Evolutionary conservation across 345 rosid genomes (phyloP), one percentile per base, ranked within the genome.

Genomic region (Gossypium sturtianum): DNA sequence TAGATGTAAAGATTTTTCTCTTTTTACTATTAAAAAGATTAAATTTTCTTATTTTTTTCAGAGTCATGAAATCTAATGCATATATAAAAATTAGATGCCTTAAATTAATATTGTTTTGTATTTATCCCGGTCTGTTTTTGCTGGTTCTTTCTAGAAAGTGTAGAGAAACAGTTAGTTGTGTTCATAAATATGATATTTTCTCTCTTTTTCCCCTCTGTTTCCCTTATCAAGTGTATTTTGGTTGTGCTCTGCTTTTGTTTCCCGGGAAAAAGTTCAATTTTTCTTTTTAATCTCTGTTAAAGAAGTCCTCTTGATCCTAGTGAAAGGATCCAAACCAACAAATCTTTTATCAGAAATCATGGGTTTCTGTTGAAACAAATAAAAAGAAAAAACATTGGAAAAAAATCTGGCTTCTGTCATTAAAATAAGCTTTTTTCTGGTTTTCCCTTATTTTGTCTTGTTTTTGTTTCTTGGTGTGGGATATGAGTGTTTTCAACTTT

Each of bases 341-440:
- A 56, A 43, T 60, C 57, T 64, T 78, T 76, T 51, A 20, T 10
- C 82, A 34, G 61, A 73, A 83, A 76, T 66, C 61, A 48, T 71
- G 83, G 77, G 77, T 66, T 77, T 82, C 79, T 74, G 83, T 79
- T 81, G 53, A 78, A 77, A 75, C 29, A 11, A 45, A 4, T 7
- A 16, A 23, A 74, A 73, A 61, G 25, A 34, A 34, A 34, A 34
- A 5, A 34, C 41, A 10, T 15, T 20, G 9, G 54, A 19, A 34
- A 34, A 0, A 11, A 29, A 7, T 43, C 62, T n/a, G 64, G 13
- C 71, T 23, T 71, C 29, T 69, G 66, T 58, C 34, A 65, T 64
- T 22, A 3, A 16, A 45, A 59, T 13, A 9, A 48, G 54, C 7
- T 49, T 80, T 34, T 34, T 34, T 34, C 41, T 34, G 41, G 41